Evolutionary conservation across 495 filamentous ascomycete species (phyloP).

Genomic region (Penicillium lividum): DNA sequence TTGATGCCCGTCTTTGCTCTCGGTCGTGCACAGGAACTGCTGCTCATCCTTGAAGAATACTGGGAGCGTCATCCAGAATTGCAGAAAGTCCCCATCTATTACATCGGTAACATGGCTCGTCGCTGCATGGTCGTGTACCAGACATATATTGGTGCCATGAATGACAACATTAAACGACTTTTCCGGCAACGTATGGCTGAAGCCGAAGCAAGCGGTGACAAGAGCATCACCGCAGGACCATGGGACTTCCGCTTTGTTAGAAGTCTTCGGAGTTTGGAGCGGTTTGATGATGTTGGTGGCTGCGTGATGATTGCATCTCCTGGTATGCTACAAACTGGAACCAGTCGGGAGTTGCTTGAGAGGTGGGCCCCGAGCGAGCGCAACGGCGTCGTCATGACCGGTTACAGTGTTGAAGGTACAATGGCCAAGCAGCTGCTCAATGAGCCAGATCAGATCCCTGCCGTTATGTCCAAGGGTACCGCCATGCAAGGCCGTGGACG

Average conservation of each 20-base stretch:
- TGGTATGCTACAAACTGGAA: constrained; percentile 96
- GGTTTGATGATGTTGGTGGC: constrained; percentile 92
- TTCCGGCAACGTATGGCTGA: constrained; percentile 86
- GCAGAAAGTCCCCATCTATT: constrained; percentile 92
- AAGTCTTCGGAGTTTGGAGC: constrained; percentile 85
- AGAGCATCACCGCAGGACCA: constrained; percentile 73
- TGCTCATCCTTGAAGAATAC: constrained; percentile 95
- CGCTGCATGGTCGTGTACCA: constrained; percentile 99
- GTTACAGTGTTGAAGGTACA: constrained; percentile 96
- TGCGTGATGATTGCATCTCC: constrained; percentile 97
- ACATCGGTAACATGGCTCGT: constrained; percentile 87
- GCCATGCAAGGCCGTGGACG: constrained; percentile 57
- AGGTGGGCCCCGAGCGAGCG: constrained; percentile 92
- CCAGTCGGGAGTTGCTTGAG: constrained; percentile 88
- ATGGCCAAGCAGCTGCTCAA: constrained; percentile 95
- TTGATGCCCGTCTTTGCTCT: constrained; percentile 95
- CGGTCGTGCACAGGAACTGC: constrained; percentile 87
- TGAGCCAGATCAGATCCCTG: constrained; percentile 89
- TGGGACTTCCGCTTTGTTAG: constrained; percentile 96
- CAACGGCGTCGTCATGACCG: constrained; percentile 96
- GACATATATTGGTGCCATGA: constrained; percentile 96
- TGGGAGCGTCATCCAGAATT: constrained; percentile 85
- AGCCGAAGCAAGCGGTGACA: constrained; percentile 73
- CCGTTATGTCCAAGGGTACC: constrained; percentile 77
- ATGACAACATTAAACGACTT: constrained; percentile 93